Evolutionary conservation across 1,284 basidiomycete species (phyloP).

Genomic region (Rhodotorula sp.): DNA sequence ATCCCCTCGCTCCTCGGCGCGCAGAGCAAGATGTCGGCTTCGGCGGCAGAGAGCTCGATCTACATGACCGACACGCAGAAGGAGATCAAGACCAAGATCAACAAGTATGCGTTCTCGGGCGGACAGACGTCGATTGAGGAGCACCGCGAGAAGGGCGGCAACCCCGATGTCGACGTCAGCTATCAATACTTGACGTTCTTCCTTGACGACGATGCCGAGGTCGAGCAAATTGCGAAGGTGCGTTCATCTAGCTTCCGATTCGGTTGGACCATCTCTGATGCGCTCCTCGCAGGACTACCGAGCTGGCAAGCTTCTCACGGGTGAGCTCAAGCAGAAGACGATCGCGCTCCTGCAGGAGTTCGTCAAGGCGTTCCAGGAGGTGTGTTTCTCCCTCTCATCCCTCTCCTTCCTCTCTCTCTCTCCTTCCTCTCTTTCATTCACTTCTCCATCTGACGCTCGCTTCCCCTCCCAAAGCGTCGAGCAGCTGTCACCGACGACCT

Average conservation of each 20-base stretch:
- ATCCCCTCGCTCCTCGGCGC: slow-evolving; percentile 97
- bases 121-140: slow-evolving; percentile 83
- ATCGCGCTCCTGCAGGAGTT: slow-evolving; percentile 81
- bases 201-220: slow-evolving; percentile 87
- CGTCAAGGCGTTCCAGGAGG: slow-evolving; percentile 86
- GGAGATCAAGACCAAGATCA: slow-evolving; percentile 98
- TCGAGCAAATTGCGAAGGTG: slow-evolving; percentile 73
- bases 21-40: slow-evolving; percentile 98
- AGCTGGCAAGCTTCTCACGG: slow-evolving; percentile 80
- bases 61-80: slow-evolving; percentile 92
- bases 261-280: background rate
- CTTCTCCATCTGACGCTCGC: slow-evolving; percentile 11
- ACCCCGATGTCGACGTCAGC: slow-evolving; percentile 92
- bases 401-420: slow-evolving; percentile 42
- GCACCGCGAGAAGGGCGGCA: slow-evolving; percentile 80
- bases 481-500: slow-evolving; percentile 76
- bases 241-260: slow-evolving; percentile 41
- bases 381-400: slow-evolving; percentile 29
- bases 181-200: slow-evolving; percentile 98
- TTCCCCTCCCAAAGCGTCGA: slow-evolving; percentile 60
- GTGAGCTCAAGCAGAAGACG: slow-evolving; percentile 87
- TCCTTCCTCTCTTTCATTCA: no score
- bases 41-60: slow-evolving; percentile 83
- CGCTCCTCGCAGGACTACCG: slow-evolving; percentile 73
- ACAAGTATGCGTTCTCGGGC: slow-evolving; percentile 59